Percentiles rank a stretch among this genome's conserved stretches.
These are phyloP conservation scores for Solanum verrucosum DNA, from an alignment of 257 asterid genomes.

Conservation along the genomic window DNA sequence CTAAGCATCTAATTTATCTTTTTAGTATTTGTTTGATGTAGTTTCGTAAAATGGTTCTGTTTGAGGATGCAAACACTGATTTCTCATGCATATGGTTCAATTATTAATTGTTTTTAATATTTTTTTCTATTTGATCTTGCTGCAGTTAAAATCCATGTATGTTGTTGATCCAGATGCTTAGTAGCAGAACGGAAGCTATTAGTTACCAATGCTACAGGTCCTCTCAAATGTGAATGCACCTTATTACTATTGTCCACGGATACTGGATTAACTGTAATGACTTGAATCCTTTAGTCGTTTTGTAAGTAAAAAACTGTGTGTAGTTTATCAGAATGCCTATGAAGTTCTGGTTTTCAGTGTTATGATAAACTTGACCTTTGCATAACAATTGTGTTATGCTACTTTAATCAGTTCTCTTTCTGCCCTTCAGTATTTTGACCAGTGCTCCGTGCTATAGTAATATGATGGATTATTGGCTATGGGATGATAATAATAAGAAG, in stretches of 20 bases:
- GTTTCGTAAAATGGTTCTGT: not conserved
- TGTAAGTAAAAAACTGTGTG: slow-evolving; percentile 20
- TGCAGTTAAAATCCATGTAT: slow-evolving; percentile 10
- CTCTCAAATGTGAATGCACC: slow-evolving; percentile 14
- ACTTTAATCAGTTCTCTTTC: not conserved
- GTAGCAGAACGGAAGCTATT: slow-evolving; percentile 19
- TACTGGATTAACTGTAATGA: slow-evolving; percentile 8
- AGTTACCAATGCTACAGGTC: slow-evolving; percentile 10
- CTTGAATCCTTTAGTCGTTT: slow-evolving; percentile 3
- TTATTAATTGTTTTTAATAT: not conserved
- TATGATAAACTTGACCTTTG: slow-evolving; percentile 13
- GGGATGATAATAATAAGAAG: not conserved
- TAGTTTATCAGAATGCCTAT: slow-evolving; percentile 21
- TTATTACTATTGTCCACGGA: slow-evolving; percentile 11
- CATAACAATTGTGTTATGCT: not conserved
- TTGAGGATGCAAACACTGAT: not conserved
- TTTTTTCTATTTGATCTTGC: slow-evolving; percentile 8
- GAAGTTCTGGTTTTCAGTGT: slow-evolving; percentile 29
- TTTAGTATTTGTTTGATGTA: not conserved
- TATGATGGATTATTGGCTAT: not conserved
- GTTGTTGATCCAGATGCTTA: slow-evolving; percentile 8
- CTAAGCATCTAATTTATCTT: not conserved
- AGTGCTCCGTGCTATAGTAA: not conserved
- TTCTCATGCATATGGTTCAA: not conserved
- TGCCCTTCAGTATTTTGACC: not conserved